A percentile compares a stretch with the other conserved stretches of the same genome.
These are phyloP conservation scores for Daldinia caldariorum DNA, from an alignment of 495 filamentous ascomycete species.

Conservation along the genomic window DNA sequence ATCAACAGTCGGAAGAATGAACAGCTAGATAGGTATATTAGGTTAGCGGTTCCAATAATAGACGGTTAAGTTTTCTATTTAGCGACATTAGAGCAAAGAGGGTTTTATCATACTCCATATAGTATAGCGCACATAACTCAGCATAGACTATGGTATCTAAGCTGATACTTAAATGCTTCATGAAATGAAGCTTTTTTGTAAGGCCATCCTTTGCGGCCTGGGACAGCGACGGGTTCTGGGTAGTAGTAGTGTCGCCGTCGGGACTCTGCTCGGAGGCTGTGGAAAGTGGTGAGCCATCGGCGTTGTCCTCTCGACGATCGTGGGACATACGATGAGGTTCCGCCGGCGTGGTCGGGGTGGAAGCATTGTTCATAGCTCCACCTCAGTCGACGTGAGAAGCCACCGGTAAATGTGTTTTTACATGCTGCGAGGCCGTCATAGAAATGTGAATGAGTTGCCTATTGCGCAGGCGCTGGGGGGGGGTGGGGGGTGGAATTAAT, in stretches of 20 bases:
- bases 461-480: constrained; percentile 20
- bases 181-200: constrained; percentile 69
- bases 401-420: constrained; percentile 41
- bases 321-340: constrained; percentile 52
- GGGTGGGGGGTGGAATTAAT: constrained; percentile 13
- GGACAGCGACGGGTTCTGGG: constrained; percentile 40
- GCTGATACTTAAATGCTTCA: constrained; percentile 74
- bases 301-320: constrained; percentile 45
- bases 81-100: background rate
- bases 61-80: background rate
- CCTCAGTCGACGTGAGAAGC: constrained; percentile 55
- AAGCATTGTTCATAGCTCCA: constrained; percentile 74
- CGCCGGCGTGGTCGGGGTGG: constrained; percentile 65
- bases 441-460: constrained; percentile 13
- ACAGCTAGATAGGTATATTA: constrained; percentile 67
- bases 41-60: constrained; percentile 20
- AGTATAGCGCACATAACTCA: constrained; percentile 84
- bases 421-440: constrained; percentile 48
- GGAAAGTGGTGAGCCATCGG: constrained; percentile 43
- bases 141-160: constrained; percentile 85
- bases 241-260: constrained; percentile 22
- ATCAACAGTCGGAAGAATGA: constrained; percentile 77
- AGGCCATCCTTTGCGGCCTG: constrained; percentile 54
- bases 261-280: constrained; percentile 37
- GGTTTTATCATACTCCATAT: constrained; percentile 77